Base-by-base conservation (phyloP, 176 grass and related monocot species). In the Carex scoparia region DNA sequence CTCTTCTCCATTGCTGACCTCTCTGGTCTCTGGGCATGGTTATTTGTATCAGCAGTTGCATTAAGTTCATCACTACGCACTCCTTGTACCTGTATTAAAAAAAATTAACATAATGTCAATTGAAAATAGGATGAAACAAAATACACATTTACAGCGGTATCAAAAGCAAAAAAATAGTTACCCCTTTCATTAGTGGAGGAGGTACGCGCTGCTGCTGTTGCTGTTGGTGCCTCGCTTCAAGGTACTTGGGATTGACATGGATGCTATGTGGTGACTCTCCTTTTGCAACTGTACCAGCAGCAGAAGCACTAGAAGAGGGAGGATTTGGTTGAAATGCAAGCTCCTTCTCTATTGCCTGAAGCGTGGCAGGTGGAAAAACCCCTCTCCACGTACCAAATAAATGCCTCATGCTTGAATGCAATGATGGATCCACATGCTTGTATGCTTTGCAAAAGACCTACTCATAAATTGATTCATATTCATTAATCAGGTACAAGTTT, bases 341-440 rank as follows among this genome's bases (percentile, higher is more conserved):
- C 14, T 96, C 93, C 78, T 99, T 96, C 75, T 99, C 97, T 71
- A 99, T 99, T 31, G 84, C 38, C 84, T 99, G 93, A 65, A 99
- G 90, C 2, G 97, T 62, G 79, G 81, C 16, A 59, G 85, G 55
- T 77, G 93, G 92, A 78, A 99, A 99, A 12, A 99, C 97, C 81
- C 97, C 97, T 88, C 90, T 95, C 97, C 97, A 99, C 81, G 97
- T 99, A 74, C 97, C 97, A 83, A 99, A 99, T 77, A 99, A 86
- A 90, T 99, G 97, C 72, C 90, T 90, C 97, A 99, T 99, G 84
- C 97, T 99, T 58, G 90, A 84, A 92, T 94, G 97, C 72, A 96
- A 81, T 51, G 91, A 78, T 44, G 97, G 86, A 72, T 99, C 97
- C 78, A 99, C 97, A 72, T 92, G 89, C 46, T 81, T 99, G 81